phyloP scores from a whole-genome alignment of 129 eudicot species.

The Chrysanthemum lavandulifolium region DNA sequence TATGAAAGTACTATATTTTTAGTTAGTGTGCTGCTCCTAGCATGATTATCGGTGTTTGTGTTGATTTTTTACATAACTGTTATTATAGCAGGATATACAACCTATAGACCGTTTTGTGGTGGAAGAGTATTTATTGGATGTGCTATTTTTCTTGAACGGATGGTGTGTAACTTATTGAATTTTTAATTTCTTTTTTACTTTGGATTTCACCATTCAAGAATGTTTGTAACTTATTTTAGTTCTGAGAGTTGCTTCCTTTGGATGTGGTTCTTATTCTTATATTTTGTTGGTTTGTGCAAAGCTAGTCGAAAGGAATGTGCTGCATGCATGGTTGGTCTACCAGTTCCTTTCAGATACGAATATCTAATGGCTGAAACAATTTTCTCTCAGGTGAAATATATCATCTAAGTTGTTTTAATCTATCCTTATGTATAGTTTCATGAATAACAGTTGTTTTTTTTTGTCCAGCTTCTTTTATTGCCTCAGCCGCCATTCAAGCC shows the following conservation, averaged over 20 bases:
- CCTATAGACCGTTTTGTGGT: conserved; percentile 92
- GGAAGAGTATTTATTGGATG: conserved; percentile 95
- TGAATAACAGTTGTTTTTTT: conserved; percentile 12
- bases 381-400: conserved; percentile 79
- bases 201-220: neutral
- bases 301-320: conserved; percentile 99
- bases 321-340: conserved; percentile 92
- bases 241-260: no score
- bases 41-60: neutral
- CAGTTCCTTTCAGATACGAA: conserved; percentile 91
- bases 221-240: no score
- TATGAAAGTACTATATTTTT: no score
- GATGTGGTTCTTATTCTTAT: conserved; percentile 17
- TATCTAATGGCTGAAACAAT: conserved; percentile 98
- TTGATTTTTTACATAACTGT: conserved; percentile 10
- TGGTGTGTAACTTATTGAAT: conserved; percentile 55
- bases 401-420: conserved; percentile 1
- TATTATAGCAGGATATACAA: conserved; percentile 59
- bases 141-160: conserved; percentile 82
- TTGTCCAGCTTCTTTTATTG: conserved; percentile 85
- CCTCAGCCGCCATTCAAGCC: conserved; percentile 97
- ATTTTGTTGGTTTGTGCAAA: conserved; percentile 66
- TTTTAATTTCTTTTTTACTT: conserved; percentile 1
- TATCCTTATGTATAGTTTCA: conserved; percentile 10
- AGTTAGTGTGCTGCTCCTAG: no score